Percentiles rank a stretch among this genome's conserved stretches.
phyloP scores from a whole-genome alignment of 179 eudicot genomes.

The Silene vulgaris region DNA sequence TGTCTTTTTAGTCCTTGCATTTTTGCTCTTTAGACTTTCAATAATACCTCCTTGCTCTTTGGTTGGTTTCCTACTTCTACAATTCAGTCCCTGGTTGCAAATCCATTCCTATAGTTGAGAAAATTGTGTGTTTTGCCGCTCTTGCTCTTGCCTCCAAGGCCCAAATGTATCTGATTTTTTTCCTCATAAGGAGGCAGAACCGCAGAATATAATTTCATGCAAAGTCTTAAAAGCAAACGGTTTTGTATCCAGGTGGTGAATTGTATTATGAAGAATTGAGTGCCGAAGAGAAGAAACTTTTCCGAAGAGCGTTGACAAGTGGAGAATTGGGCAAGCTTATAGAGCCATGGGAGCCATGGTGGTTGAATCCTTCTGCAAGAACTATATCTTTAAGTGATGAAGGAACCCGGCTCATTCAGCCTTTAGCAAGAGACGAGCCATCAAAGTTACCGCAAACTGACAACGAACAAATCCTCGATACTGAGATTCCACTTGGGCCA shows the following conservation, averaged over 20 bases:
- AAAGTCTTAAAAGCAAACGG: neutral
- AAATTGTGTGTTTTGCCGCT: neutral
- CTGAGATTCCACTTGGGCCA: conserved; percentile 72
- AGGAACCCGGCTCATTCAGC: conserved; percentile 69
- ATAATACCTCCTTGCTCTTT: neutral
- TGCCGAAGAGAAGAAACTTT: conserved; percentile 58
- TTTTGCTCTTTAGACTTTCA: neutral
- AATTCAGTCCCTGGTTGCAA: neutral
- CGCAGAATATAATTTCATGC: too few species aligned
- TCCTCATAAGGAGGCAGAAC: neutral
- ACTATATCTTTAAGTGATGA: conserved; percentile 51
- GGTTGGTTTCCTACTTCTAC: neutral
- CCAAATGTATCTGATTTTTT: neutral
- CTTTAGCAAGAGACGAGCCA: conserved; percentile 32
- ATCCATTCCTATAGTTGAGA: neutral
- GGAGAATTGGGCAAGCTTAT: conserved; percentile 92
- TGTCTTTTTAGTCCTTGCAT: neutral
- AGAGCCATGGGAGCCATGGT: conserved; percentile 96
- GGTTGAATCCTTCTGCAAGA: conserved; percentile 75
- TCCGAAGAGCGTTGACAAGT: conserved; percentile 65
- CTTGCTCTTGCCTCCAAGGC: neutral
- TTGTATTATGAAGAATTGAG: conserved; percentile 57
- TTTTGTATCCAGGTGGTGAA: conserved; percentile 40
- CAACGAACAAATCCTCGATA: conserved; percentile 23
- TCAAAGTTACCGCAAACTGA: conserved; percentile 21